Percentiles rank a stretch among this genome's conserved stretches.
Conservation (phyloP, 768 basidiomycete genomes). For the Boletus tylopilopsis region DNA sequence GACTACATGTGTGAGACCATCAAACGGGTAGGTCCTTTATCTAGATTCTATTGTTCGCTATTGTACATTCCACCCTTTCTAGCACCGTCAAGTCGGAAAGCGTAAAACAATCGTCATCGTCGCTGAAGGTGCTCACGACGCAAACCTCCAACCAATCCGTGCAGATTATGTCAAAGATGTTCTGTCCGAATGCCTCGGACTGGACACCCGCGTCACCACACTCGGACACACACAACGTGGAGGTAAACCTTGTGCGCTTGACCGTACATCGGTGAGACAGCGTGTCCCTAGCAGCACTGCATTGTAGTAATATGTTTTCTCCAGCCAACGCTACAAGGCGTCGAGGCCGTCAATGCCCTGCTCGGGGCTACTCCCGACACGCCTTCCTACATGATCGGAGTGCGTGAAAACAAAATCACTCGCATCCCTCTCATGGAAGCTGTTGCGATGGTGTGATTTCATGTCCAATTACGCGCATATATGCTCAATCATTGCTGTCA, state of each 20-base stretch:
- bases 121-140: conserved; percentile 93
- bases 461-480: background rate
- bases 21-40: conserved; percentile 53
- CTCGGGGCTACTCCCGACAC: conserved; percentile 83
- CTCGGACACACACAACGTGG: conserved; percentile 97
- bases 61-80: background rate
- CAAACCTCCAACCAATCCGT: conserved; percentile 84
- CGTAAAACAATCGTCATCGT: conserved; percentile 98
- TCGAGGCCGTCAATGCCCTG: conserved; percentile 88
- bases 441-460: conserved; percentile 66
- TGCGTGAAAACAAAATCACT: conserved; percentile 93
- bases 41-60: background rate
- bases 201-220: conserved; percentile 96
- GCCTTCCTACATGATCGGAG: conserved; percentile 97
- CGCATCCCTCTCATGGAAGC: conserved; percentile 92
- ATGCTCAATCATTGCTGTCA: conserved; percentile 1
- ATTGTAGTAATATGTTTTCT: background rate
- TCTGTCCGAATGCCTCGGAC: conserved; percentile 77
- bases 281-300: background rate
- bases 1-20: conserved; percentile 88
- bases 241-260: conserved; percentile 88
- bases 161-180: conserved; percentile 91
- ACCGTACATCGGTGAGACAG: conserved; percentile 79
- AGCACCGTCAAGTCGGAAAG: conserved; percentile 93
- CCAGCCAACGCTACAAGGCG: conserved; percentile 94